Conservation (phyloP, 805 yeast species). For the Sugiyamaella smithiae region DNA sequence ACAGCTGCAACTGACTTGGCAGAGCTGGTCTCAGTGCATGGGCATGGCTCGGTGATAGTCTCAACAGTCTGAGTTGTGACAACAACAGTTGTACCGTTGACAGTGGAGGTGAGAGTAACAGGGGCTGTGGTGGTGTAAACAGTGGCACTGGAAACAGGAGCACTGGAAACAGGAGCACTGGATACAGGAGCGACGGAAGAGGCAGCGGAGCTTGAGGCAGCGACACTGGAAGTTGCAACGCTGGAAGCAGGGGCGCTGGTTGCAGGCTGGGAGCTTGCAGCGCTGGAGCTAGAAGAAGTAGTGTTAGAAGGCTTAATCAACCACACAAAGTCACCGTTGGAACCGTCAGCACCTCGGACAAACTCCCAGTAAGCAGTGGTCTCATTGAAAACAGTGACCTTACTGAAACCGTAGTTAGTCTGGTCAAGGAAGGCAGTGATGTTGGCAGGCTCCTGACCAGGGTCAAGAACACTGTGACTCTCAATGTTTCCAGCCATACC, state of each 20-base stretch:
- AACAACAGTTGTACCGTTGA: slow-evolving; percentile 1
- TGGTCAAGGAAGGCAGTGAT: slow-evolving; percentile 19
- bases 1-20: not conserved
- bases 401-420: slow-evolving; percentile 19
- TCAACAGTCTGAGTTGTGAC: slow-evolving; percentile 3
- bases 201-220: not conserved
- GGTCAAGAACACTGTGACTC: slow-evolving; percentile 17
- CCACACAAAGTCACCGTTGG: slow-evolving; percentile 17
- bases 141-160: slow-evolving; percentile 3
- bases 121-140: not conserved
- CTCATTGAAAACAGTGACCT: slow-evolving; percentile 24
- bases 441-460: slow-evolving; percentile 7
- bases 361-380: slow-evolving; percentile 31
- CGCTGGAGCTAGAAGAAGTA: slow-evolving; percentile 5
- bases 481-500: slow-evolving; percentile 24
- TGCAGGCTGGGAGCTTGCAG: not conserved
- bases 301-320: slow-evolving; percentile 6
- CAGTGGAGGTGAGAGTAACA: not conserved
- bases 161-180: slow-evolving; percentile 1
- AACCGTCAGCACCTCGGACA: slow-evolving; percentile 28
- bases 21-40: not conserved
- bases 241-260: not conserved
- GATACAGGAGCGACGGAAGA: not conserved
- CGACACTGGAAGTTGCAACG: not conserved
- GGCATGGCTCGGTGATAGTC: slow-evolving; percentile 3